phyloP scores from a whole-genome alignment of 1,284 basidiomycete genomes.

The Irpex sp. region DNA sequence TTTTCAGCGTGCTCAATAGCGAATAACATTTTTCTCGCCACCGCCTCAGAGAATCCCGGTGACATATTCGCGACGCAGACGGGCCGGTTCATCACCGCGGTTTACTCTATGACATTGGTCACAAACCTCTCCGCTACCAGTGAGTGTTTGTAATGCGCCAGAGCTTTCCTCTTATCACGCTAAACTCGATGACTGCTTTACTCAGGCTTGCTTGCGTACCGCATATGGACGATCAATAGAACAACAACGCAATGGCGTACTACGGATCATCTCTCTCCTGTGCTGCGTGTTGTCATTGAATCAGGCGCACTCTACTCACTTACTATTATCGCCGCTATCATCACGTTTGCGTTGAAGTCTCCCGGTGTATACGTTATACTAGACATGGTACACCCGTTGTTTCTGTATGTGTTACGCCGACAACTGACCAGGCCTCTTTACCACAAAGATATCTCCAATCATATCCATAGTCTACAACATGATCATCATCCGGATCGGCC shows the following conservation, averaged over 20 bases:
- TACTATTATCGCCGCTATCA: constrained; percentile 28
- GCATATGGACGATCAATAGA: constrained; percentile 25
- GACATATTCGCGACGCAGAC: constrained; percentile 21
- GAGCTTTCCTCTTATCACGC: not conserved
- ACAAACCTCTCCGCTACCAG: constrained; percentile 30
- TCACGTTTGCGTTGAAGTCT: constrained; percentile 27
- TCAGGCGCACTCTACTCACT: constrained; percentile 30
- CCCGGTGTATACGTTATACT: constrained; percentile 31
- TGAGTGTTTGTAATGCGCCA: constrained; percentile 11
- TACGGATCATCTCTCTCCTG: constrained; percentile 20
- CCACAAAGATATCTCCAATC: constrained; percentile 23
- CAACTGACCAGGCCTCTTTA: not conserved
- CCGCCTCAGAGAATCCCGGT: constrained; percentile 12
- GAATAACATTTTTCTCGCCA: constrained; percentile 14
- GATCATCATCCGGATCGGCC: constrained; percentile 24
- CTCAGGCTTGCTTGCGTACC: constrained; percentile 23
- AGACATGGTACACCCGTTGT: constrained; percentile 25
- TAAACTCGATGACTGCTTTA: not conserved
- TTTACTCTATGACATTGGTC: constrained; percentile 26
- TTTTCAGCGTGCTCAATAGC: not conserved
- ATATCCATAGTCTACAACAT: constrained; percentile 30
- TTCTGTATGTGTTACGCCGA: not conserved
- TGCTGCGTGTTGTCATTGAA: constrained; percentile 30
- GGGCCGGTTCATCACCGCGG: constrained; percentile 28
- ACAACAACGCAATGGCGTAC: constrained; percentile 17